Base-by-base conservation (phyloP, 2,329 filamentous ascomycete genomes). In the Colletotrichum karsti region DNA sequence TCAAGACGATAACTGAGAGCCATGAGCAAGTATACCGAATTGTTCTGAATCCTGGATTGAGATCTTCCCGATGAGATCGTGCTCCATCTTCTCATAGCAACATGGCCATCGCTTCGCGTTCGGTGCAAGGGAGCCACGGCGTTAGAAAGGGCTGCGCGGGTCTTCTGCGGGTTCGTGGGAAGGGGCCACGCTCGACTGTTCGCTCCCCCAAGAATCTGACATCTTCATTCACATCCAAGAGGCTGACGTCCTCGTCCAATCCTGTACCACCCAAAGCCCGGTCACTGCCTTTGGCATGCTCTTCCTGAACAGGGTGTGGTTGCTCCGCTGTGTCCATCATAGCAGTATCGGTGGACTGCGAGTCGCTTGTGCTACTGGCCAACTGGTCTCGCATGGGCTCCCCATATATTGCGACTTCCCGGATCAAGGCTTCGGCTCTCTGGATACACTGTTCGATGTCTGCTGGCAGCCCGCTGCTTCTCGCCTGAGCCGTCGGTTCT, bases 141-240 rank as follows among this genome's bases (percentile, higher is more conserved):
- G 42, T 28, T 28, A 57, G 4, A 22, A 63, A 67, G 13, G 58
- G 50, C 4, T 63, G 63, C 7, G 63, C 39, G 7, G 50, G 39
- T 15, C 30, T 57, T n/a, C 26, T 56, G 5, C 42, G 41, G 28
- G 30, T 63, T 42, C 44, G 62, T 7, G 63, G 59, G n/a, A 57
- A 67, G 4, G 59, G 63, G 9, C 59, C 51, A 12, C 39, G 46
- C 6, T 20, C 20, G 9, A 57, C 28, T 5, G 20, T 8, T 37
- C 28, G 20, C 13, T 22, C 42, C 26, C n/a, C 51, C n/a, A 33
- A n/a, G 10, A 39, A 22, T 35, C 57, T 28, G 15, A 63, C 51
- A 9, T 50, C 54, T 24, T 51, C 46, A 12, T 51, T n/a, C 24
- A 15, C 12, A 7, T 26, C 24, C 10, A 28, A n/a, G 9, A 20